Evolutionary conservation across 2,329 filamentous ascomycete species (phyloP).

Genomic region (Penicillium thymicola): DNA sequence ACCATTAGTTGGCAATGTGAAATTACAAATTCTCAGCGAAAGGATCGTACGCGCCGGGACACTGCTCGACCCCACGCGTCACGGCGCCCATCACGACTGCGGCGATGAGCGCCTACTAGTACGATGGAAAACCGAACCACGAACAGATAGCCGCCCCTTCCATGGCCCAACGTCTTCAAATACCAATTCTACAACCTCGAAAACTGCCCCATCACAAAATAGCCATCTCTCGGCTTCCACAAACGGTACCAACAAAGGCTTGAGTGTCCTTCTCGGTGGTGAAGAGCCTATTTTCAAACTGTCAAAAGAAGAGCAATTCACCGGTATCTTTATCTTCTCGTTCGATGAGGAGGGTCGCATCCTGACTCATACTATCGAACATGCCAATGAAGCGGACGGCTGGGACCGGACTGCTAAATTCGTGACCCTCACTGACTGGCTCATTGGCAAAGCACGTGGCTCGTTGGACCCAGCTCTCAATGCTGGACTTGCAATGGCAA

Average conservation of each 20-base stretch:
- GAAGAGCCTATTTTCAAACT: conserved; percentile 49
- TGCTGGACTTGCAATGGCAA: conserved; percentile 30
- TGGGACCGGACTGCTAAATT: conserved; percentile 84
- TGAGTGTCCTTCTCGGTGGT: conserved; percentile 51
- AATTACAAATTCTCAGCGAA: conserved; percentile 81
- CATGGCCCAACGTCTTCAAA: conserved; percentile 10
- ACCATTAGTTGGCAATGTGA: conserved; percentile 85
- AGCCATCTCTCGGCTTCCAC: conserved; percentile 25
- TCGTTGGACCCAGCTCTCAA: conserved; percentile 29
- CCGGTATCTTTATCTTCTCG: conserved; percentile 89
- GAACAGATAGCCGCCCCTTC: conserved; percentile 26
- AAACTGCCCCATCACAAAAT: conserved; percentile 3
- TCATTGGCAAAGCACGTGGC: conserved; percentile 72
- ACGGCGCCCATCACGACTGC: conserved; percentile 30
- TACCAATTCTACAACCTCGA: conserved; percentile 12
- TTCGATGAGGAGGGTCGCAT: conserved; percentile 87
- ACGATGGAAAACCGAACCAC: conserved; percentile 70
- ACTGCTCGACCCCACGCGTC: conserved; percentile 35
- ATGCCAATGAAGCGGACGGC: conserved; percentile 76
- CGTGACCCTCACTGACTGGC: conserved; percentile 90
- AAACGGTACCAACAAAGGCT: conserved; percentile 37
- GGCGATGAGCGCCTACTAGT: conserved; percentile 78
- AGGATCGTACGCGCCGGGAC: conserved; percentile 67
- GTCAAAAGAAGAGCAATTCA: conserved; percentile 72
- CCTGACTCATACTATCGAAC: conserved; percentile 86